Base-by-base conservation (phyloP, 208 protist genomes). In the Lotmaria passim region DNA sequence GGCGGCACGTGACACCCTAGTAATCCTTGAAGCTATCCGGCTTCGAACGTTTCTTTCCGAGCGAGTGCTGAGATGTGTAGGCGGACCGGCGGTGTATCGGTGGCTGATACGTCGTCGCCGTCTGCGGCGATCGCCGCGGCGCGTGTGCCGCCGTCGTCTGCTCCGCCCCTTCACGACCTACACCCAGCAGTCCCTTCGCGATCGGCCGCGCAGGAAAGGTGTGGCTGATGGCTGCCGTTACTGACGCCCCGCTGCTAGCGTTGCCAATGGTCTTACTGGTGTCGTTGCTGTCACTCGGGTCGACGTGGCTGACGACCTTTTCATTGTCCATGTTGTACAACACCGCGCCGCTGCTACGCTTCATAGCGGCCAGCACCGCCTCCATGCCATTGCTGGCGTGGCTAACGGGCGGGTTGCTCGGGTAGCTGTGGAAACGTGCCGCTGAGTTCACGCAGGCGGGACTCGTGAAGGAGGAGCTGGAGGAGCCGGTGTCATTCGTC, bases 11-110 rank as follows among this genome's bases (percentile, higher is more conserved):
- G 38, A 59, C 53, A 59, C 6, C 2, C 65, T 26, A 77, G 68
- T 89, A 88, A 60, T 91, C 86, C 55, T 77, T 69, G 61, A 85
- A 91, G 74, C 80, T 79, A 14, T 86, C 83, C n/a, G 86, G 86
- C 71, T 91, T 91, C 1, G 62, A 72, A 15, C 86, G 76, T 56
- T 91, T 91, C 72, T 76, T 84, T 7, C 85, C 82, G 30, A 69
- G 39, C 15, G 71, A 63, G 57, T 77, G 71, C 57, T 77, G 71
- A 4, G 56, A 15, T 0, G 62, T 7, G 63, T 69, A 71, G 39
- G 62, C 21, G 36, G 63, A 39, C 8, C 71, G 62, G 38, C 64
- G 71, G 47, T 77, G 62, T 11, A 19, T 38, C 23, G 43, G 56
- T 4, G 44, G 36, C 38, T 28, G 62, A 11, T 58, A 53, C 19